Percentiles rank a stretch among this genome's conserved stretches.
phyloP scores from a whole-genome alignment of 2,329 filamentous ascomycete species.

The Fusarium protoensiforme region DNA sequence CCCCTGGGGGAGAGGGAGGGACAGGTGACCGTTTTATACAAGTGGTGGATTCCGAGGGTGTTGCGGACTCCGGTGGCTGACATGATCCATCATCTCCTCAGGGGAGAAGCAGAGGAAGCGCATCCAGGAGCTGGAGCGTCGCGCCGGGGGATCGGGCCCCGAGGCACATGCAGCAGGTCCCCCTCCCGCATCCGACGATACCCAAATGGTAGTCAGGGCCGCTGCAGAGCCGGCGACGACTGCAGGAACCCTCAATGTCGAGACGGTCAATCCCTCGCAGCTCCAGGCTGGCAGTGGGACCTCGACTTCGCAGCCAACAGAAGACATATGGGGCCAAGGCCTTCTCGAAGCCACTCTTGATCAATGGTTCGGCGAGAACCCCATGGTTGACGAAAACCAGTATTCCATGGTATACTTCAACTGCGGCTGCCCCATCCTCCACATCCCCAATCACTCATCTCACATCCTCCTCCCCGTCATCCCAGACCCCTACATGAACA shows the following conservation, averaged over 20 bases:
- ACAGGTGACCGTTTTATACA: not conserved
- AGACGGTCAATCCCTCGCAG: conserved; percentile 32
- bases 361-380: conserved; percentile 25
- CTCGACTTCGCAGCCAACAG: conserved; percentile 5
- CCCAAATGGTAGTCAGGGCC: not conserved
- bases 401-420: conserved; percentile 35
- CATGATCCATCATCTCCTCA: conserved; percentile 36
- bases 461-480: conserved; percentile 37
- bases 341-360: conserved; percentile 21
- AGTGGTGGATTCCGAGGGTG: not conserved
- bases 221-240: not conserved
- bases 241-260: not conserved
- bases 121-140: conserved; percentile 41
- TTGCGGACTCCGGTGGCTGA: conserved; percentile 28
- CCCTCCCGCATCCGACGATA: not conserved
- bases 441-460: conserved; percentile 32
- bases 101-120: conserved; percentile 44
- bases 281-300: conserved; percentile 16
- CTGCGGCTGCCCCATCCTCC: conserved; percentile 40
- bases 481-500: conserved; percentile 40
- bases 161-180: not conserved
- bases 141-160: conserved; percentile 18
- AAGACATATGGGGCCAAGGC: conserved; percentile 3
- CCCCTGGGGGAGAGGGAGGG: not conserved
- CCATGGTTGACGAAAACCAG: conserved; percentile 1